These are phyloP conservation scores for Lachancea cidri DNA, from an alignment of 805 yeast genomes.

Conservation along the genomic window DNA sequence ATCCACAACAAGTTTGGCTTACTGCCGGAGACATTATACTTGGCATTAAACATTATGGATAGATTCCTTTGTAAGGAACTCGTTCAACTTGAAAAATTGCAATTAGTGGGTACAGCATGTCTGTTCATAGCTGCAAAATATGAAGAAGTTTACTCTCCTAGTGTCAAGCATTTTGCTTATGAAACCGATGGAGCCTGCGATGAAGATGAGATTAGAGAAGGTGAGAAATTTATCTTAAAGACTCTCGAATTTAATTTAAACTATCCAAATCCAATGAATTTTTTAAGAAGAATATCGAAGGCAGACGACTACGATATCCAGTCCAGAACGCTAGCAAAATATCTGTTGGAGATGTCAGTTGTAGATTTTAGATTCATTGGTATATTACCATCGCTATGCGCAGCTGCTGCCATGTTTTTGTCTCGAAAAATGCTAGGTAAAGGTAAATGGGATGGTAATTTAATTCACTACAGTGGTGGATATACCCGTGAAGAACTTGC, in stretches of 20 bases:
- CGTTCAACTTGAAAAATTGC: constrained; percentile 76
- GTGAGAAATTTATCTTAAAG: constrained; percentile 76
- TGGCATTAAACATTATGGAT: constrained; percentile 85
- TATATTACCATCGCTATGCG: constrained; percentile 70
- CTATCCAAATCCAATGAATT: constrained; percentile 91
- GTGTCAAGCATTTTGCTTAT: constrained; percentile 78
- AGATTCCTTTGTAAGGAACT: constrained; percentile 73
- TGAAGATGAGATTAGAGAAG: constrained; percentile 78
- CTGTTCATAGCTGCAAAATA: constrained; percentile 87
- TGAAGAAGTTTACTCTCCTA: constrained; percentile 89
- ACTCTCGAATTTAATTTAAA: constrained; percentile 70
- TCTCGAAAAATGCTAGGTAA: constrained; percentile 72
- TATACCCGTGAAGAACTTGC: constrained; percentile 67
- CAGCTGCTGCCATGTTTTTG: constrained; percentile 87
- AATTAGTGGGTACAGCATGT: constrained; percentile 80
- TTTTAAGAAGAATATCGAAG: constrained; percentile 82
- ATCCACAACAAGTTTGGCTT: constrained; percentile 80
- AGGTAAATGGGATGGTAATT: constrained; percentile 76
- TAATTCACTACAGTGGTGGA: constrained; percentile 90
- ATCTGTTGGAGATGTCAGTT: constrained; percentile 71
- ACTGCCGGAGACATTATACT: constrained; percentile 79
- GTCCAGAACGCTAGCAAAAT: constrained; percentile 86
- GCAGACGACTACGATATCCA: constrained; percentile 92
- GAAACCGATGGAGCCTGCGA: constrained; percentile 81
- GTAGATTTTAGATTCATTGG: constrained; percentile 79